phyloP scores from a whole-genome alignment of 2,329 filamentous ascomycete genomes.

The Alternaria longipes region DNA sequence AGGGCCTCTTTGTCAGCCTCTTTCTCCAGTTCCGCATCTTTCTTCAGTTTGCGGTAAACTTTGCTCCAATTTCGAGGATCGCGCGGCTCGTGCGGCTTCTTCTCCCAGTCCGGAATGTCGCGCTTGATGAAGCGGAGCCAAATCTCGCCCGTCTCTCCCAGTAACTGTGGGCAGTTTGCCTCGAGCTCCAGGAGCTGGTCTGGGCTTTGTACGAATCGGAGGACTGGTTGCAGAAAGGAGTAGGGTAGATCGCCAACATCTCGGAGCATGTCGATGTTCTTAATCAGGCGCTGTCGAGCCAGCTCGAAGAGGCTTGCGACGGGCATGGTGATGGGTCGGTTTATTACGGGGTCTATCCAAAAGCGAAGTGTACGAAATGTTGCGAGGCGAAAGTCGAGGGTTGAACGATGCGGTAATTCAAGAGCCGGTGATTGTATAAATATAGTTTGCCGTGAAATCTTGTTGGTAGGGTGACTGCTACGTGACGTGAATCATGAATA shows the following conservation, averaged over 20 bases:
- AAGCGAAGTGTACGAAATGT: background rate
- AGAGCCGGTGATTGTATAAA: background rate
- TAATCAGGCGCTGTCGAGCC: constrained; percentile 52
- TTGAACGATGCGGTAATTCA: background rate
- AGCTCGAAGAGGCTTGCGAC: constrained; percentile 51
- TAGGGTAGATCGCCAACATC: constrained; percentile 79
- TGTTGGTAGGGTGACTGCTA: constrained; percentile 9
- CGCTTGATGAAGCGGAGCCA: constrained; percentile 83
- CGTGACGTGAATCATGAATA: constrained; percentile 14
- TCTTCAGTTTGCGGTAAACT: constrained; percentile 68
- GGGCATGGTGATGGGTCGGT: constrained; percentile 38
- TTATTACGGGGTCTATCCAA: background rate
- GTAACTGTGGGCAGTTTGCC: constrained; percentile 77
- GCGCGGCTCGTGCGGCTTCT: constrained; percentile 69
- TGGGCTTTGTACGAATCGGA: constrained; percentile 76
- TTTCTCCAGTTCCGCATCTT: constrained; percentile 51
- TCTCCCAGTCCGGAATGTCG: constrained; percentile 74
- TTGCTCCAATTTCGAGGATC: constrained; percentile 78
- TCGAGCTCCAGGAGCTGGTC: constrained; percentile 78
- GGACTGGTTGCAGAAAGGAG: constrained; percentile 70
- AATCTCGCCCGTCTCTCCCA: constrained; percentile 72
- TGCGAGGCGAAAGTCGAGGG: background rate
- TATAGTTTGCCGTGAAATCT: background rate
- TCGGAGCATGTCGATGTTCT: constrained; percentile 60
- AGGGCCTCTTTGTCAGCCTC: constrained; percentile 43